Conservation (phyloP, 345 rosid species). For the Eucalyptus camaldulensis region DNA sequence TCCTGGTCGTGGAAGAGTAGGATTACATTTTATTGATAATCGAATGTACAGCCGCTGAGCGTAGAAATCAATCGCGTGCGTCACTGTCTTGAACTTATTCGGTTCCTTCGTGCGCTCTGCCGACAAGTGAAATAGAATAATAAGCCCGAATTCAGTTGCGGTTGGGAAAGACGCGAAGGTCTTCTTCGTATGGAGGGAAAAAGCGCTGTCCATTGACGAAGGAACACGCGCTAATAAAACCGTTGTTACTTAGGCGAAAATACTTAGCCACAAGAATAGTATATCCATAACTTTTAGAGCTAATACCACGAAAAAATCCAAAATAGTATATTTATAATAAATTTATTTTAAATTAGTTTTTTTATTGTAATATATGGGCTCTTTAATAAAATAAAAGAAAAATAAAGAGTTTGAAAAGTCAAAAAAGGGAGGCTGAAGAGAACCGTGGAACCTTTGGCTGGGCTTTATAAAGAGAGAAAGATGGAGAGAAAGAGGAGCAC, state of each 20-base stretch:
- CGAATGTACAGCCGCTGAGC: neutral
- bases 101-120: neutral
- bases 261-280: neutral
- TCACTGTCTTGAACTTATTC: neutral
- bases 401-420: no score
- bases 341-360: no score
- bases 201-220: neutral
- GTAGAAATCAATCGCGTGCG: neutral
- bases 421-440: no score
- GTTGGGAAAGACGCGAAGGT: neutral
- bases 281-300: no score
- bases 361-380: no score
- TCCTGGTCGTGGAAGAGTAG: no score
- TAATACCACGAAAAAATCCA: no score
- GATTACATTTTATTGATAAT: neutral
- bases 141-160: neutral
- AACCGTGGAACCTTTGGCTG: no score
- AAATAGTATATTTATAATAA: fast-evolving
- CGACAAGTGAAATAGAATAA: neutral
- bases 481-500: no score
- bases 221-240: neutral
- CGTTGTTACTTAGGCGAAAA: neutral
- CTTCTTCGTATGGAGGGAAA: neutral
- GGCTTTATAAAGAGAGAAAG: no score
- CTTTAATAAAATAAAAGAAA: no score